Percentiles rank a stretch among this genome's conserved stretches.
phyloP scores from a whole-genome alignment of 1,139 yeast species.

The Geotrichum siamense region DNA sequence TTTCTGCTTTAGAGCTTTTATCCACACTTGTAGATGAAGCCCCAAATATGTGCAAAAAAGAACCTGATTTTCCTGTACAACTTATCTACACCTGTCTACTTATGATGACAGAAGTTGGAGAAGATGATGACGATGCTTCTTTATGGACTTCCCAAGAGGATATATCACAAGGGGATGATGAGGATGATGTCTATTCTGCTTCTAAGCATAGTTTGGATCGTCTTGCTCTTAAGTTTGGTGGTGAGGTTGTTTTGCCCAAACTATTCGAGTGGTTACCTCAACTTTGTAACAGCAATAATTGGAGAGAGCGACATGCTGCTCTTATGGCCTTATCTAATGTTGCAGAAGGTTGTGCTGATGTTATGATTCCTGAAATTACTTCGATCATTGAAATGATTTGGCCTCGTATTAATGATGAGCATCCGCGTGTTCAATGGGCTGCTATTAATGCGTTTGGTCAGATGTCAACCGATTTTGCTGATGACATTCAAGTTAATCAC shows the following conservation, averaged over 20 bases:
- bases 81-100: slow-evolving; percentile 69
- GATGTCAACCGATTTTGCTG: slow-evolving; percentile 96
- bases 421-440: slow-evolving; percentile 93
- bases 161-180: slow-evolving; percentile 71
- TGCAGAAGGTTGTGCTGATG: slow-evolving; percentile 95
- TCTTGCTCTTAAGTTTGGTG: slow-evolving; percentile 75
- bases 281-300: slow-evolving; percentile 64
- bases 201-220: slow-evolving; percentile 93
- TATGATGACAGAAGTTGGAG: slow-evolving; percentile 89
- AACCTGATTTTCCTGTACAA: slow-evolving; percentile 61
- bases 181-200: slow-evolving; percentile 81
- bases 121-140: slow-evolving; percentile 68
- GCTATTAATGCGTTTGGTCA: slow-evolving; percentile 96
- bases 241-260: slow-evolving; percentile 76
- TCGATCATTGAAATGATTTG: slow-evolving; percentile 73
- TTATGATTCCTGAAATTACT: slow-evolving; percentile 73
- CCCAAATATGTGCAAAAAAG: slow-evolving; percentile 88
- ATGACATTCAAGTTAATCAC: slow-evolving; percentile 71
- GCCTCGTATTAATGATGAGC: slow-evolving; percentile 74
- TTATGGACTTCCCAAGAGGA: slow-evolving; percentile 86
- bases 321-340: slow-evolving; percentile 94
- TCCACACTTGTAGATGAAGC: slow-evolving; percentile 90
- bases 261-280: slow-evolving; percentile 79
- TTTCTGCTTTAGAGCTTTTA: slow-evolving; percentile 79
- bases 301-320: slow-evolving; percentile 97